Conservation (phyloP, 139 green algal species). For the Choricystis sp. region DNA sequence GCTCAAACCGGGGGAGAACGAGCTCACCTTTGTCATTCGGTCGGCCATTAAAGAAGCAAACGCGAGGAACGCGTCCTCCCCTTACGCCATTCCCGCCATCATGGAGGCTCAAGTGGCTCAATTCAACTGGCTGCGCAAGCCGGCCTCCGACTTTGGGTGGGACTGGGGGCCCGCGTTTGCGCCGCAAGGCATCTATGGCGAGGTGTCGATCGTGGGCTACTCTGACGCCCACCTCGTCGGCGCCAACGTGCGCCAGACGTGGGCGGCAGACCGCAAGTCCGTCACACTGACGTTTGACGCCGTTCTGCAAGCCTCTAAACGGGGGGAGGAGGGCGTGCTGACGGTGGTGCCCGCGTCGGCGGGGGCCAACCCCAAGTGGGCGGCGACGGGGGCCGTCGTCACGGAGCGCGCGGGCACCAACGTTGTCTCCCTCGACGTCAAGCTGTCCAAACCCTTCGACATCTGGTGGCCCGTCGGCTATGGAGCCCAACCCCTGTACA, state of each 20-base stretch:
- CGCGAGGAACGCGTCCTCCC: constrained; percentile 1
- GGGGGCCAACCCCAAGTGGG: not conserved
- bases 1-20: not conserved
- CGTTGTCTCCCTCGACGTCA: not conserved
- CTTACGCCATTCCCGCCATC: not conserved
- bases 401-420: not conserved
- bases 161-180: constrained; percentile 65
- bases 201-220: constrained; percentile 24
- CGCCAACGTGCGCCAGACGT: not conserved
- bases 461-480: constrained; percentile 40
- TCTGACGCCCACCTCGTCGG: constrained; percentile 5
- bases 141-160: constrained; percentile 57
- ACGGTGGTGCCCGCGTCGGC: not conserved
- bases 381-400: not conserved
- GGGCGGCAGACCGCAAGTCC: too few relatives aligned
- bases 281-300: not conserved
- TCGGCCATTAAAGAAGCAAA: not conserved
- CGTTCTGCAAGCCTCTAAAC: not conserved
- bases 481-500: constrained; percentile 27
- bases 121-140: constrained; percentile 64
- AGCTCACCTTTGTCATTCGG: not conserved
- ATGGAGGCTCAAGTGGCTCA: constrained; percentile 6
- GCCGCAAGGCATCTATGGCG: constrained; percentile 36
- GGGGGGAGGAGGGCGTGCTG: not conserved
- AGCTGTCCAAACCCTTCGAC: constrained; percentile 4